Base-by-base conservation (phyloP, 2,329 filamentous ascomycete species). In the Didymella pinodella region DNA sequence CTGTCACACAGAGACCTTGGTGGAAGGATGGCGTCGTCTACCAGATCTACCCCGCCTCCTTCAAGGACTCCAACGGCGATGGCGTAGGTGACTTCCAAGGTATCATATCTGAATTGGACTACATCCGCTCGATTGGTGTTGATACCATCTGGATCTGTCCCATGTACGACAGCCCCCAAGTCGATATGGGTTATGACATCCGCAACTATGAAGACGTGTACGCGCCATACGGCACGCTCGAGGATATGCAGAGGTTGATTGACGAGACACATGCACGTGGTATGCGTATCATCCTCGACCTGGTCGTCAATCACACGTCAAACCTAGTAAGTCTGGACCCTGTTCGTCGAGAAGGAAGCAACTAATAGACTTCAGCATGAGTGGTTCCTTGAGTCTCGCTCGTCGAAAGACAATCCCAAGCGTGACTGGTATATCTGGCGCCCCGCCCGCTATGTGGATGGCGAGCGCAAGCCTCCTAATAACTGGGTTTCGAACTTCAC, bases 401-500 rank as follows among this genome's bases (percentile, higher is more conserved):
- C 77, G 1, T 83, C 81, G 1, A 82, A 75, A 63, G 69, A 75
- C n/a, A 82, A 78, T n/a, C 71, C 78, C 0, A 85, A 84, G 59
- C 74, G 82, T 31, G 81, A 85, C 55, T 86, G 84, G 83, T 86
- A 85, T 64, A 81, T 85, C 66, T 86, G 84, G 84, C 71, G 70
- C 2, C 78, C 81, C 1, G 77, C 81, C 0, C 79, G 75, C 47
- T 78, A 74, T 50, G 70, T 77, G 16, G 78, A 87, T 28, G 90
- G 89, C 3, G 83, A 83, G 26, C 84, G 88, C 1, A 82, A 88
- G 51, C 88, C 90, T 0, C 90, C 91, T 0, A 93, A 91, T 65
- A 93, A 93, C 76, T 93, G 90, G 83, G 88, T 83, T 77, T 65
- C 84, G 76, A 79, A 86, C 82, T 78, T 90, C 87, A 75, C 74